These are phyloP conservation scores for Starmerella bombi DNA, from an alignment of 805 yeast species.

Conservation along the genomic window DNA sequence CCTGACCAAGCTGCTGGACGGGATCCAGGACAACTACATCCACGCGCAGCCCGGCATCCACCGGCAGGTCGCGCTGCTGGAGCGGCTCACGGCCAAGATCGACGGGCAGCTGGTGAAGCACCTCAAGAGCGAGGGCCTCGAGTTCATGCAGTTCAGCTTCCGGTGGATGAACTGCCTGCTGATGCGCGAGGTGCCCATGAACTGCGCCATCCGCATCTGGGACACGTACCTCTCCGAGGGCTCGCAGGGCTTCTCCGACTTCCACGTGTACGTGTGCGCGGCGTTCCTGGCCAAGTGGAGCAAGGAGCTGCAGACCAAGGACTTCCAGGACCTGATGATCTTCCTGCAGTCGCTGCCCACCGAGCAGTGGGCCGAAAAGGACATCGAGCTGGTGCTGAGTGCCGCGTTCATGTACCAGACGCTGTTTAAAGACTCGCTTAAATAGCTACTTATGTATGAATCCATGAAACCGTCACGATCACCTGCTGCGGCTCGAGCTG, in stretches of 20 bases:
- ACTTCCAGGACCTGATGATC: constrained; percentile 86
- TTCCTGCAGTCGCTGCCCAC: constrained; percentile 89
- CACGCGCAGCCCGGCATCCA: constrained; percentile 97
- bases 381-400: constrained; percentile 79
- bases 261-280: constrained; percentile 95
- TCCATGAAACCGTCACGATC: constrained; percentile 18
- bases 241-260: constrained; percentile 65
- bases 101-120: constrained; percentile 63
- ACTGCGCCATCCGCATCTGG: constrained; percentile 87
- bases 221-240: constrained; percentile 65
- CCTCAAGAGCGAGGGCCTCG: constrained; percentile 69
- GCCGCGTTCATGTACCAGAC: constrained; percentile 97
- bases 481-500: constrained; percentile 5
- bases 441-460: constrained; percentile 21
- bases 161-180: constrained; percentile 97
- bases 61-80: constrained; percentile 66
- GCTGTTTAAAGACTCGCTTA: constrained; percentile 77
- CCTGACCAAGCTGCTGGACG: constrained; percentile 75
- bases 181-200: constrained; percentile 81
- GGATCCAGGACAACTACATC: constrained; percentile 91
- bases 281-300: constrained; percentile 88
- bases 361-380: constrained; percentile 69
- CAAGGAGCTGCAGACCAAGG: constrained; percentile 63
- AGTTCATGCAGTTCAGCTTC: constrained; percentile 88
- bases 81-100: constrained; percentile 64